Conservation (phyloP, 176 grass and related monocot genomes). For the Oryza glumipatula region DNA sequence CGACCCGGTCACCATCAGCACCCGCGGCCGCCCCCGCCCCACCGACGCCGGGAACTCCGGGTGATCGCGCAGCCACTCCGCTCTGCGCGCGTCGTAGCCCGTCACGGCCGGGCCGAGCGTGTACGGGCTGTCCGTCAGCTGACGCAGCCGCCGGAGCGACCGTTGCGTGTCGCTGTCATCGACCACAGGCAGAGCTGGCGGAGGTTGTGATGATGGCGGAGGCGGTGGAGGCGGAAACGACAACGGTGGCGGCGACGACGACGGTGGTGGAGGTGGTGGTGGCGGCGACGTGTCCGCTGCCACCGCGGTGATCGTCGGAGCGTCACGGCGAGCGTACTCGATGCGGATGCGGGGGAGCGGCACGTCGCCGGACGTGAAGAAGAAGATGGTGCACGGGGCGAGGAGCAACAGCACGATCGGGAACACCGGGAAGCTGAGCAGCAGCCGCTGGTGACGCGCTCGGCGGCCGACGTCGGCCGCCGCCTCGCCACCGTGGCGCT, state of each 20-base stretch:
- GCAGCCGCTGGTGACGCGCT: background rate
- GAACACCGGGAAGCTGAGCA: background rate
- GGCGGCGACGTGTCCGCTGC: background rate
- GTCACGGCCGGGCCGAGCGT: conserved; percentile 52
- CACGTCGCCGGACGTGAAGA: conserved; percentile 36
- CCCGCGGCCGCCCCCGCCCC: conserved; percentile 50
- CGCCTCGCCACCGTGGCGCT: background rate
- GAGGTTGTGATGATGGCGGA: background rate
- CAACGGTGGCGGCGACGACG: background rate
- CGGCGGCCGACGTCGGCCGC: too few relatives aligned
- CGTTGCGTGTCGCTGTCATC: background rate
- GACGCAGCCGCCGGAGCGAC: conserved; percentile 42
- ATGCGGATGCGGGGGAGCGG: conserved; percentile 53
- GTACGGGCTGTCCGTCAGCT: conserved; percentile 63
- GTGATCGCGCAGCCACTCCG: conserved; percentile 60
- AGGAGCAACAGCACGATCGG: conserved; percentile 31
- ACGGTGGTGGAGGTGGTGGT: background rate
- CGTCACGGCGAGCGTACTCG: conserved; percentile 21
- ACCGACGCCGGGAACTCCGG: conserved; percentile 54
- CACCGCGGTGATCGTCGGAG: background rate
- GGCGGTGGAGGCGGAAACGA: background rate
- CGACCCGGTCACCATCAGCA: conserved; percentile 80
- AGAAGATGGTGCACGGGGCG: conserved; percentile 39
- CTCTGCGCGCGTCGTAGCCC: conserved; percentile 62
- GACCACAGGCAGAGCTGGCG: background rate